Conservation (phyloP, 495 filamentous ascomycete species). For the Aspergillus carlsbadensis region DNA sequence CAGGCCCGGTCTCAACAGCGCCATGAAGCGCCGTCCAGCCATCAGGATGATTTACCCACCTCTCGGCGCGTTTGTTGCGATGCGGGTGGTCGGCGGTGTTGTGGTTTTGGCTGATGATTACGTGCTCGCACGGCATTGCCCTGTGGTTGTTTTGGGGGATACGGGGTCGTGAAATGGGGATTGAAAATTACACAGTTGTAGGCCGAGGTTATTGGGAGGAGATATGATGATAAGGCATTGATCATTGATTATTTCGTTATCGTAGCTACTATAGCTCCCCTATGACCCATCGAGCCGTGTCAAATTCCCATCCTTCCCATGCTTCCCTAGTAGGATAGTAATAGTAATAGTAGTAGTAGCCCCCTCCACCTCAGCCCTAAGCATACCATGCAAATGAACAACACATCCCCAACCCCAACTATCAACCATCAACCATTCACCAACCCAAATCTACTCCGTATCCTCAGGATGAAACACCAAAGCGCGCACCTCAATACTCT, state of each 20-base stretch:
- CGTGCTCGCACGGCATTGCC: slow-evolving; percentile 42
- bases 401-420: too few species aligned
- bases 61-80: background rate
- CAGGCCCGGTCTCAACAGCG: too few species aligned
- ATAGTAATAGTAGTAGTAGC: background rate
- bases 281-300: too few species aligned
- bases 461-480: slow-evolving; percentile 57
- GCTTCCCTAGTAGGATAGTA: too few species aligned
- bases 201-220: background rate
- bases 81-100: slow-evolving; percentile 23
- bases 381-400: too few species aligned
- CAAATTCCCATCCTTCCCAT: too few species aligned
- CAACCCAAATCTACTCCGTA: slow-evolving; percentile 33
- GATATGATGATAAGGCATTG: too few species aligned
- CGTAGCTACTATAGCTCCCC: too few species aligned
- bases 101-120: slow-evolving; percentile 30
- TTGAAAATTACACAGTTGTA: background rate
- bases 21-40: background rate
- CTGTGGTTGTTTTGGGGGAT: background rate
- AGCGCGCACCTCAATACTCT: slow-evolving; percentile 66
- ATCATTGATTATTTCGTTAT: too few species aligned
- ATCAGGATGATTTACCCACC: background rate
- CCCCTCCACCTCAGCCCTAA: too few species aligned
- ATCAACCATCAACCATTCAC: too few species aligned
- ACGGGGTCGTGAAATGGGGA: background rate